phyloP scores from a whole-genome alignment of 2,329 filamentous ascomycete species.

The Penicillium capsulatum region DNA sequence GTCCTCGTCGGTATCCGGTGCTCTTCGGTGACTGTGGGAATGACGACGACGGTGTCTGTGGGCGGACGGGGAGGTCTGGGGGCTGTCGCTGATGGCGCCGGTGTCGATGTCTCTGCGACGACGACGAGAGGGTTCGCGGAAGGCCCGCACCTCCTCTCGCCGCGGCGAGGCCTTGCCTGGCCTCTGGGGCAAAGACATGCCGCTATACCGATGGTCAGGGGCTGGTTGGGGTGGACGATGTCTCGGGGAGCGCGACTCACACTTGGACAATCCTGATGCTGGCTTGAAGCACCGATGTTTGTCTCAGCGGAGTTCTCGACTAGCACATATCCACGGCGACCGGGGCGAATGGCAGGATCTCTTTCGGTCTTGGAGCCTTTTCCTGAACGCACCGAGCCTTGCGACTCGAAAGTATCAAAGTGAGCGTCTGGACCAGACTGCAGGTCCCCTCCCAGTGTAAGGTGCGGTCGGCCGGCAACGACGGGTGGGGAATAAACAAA shows the following conservation, averaged over 20 bases:
- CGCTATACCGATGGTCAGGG: constrained; percentile 8
- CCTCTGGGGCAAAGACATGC: constrained; percentile 54
- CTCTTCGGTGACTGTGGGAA: constrained; percentile 46
- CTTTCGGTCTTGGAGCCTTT: too few species aligned
- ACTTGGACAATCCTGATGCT: constrained; percentile 6
- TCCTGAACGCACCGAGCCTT: not conserved
- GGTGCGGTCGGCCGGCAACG: constrained; percentile 22
- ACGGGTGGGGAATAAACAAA: constrained; percentile 25
- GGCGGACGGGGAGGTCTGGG: constrained; percentile 33
- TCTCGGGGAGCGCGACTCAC: constrained; percentile 2
- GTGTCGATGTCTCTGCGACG: constrained; percentile 69
- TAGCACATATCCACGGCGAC: constrained; percentile 9
- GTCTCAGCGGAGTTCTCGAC: constrained; percentile 1
- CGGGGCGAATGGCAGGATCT: too few species aligned
- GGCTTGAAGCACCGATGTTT: too few species aligned
- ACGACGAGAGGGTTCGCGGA: constrained; percentile 65
- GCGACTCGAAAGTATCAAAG: not conserved
- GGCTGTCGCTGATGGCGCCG: constrained; percentile 44
- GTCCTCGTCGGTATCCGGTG: constrained; percentile 47
- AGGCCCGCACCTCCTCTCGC: constrained; percentile 55
- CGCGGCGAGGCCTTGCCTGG: constrained; percentile 60
- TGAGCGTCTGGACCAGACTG: not conserved
- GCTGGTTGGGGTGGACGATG: not conserved
- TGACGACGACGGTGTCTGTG: constrained; percentile 40
- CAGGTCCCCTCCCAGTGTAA: constrained; percentile 4